phyloP scores from a whole-genome alignment of 805 yeast species.

The Kodamaea hsintzibuensis region DNA sequence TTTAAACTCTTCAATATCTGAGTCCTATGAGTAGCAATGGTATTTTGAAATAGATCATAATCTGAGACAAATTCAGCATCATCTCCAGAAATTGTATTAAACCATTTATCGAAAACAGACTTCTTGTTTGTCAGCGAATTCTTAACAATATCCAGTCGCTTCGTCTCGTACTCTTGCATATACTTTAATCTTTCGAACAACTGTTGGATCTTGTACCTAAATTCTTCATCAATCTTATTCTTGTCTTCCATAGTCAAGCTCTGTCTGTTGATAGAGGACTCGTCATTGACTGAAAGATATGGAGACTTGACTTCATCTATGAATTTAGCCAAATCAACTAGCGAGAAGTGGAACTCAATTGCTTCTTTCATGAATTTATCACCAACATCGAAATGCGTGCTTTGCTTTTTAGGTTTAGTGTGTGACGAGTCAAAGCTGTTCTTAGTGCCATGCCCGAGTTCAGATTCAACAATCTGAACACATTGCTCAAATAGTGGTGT shows the following conservation, averaged over 20 bases:
- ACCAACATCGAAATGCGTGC: slow-evolving; percentile 15
- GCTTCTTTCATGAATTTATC: slow-evolving; percentile 47
- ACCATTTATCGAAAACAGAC: slow-evolving; percentile 8
- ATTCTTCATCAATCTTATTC: slow-evolving; percentile 56
- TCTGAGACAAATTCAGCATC: slow-evolving; percentile 37
- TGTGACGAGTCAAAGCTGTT: slow-evolving; percentile 10
- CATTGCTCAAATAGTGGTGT: slow-evolving; percentile 52
- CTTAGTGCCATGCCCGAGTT: slow-evolving; percentile 18
- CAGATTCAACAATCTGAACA: slow-evolving; percentile 42
- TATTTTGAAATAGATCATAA: slow-evolving; percentile 32
- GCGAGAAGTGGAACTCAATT: slow-evolving; percentile 30
- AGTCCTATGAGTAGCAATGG: slow-evolving; percentile 46
- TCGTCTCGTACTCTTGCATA: slow-evolving; percentile 52
- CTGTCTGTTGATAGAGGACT: slow-evolving; percentile 22
- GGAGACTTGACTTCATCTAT: slow-evolving; percentile 32
- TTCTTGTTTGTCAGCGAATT: slow-evolving; percentile 5
- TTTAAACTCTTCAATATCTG: slow-evolving; percentile 52
- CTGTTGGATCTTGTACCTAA: slow-evolving; percentile 51
- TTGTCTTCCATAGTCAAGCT: slow-evolving; percentile 38
- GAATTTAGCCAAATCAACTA: slow-evolving; percentile 34
- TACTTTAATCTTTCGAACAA: slow-evolving; percentile 51
- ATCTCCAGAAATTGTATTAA: slow-evolving; percentile 21
- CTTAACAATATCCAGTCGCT: slow-evolving; percentile 29
- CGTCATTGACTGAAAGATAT: slow-evolving; percentile 30
- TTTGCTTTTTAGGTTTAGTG: slow-evolving; percentile 8